Evolutionary conservation across 306 rosid genomes (phyloP).

Genomic region (Rosa chinensis): DNA sequence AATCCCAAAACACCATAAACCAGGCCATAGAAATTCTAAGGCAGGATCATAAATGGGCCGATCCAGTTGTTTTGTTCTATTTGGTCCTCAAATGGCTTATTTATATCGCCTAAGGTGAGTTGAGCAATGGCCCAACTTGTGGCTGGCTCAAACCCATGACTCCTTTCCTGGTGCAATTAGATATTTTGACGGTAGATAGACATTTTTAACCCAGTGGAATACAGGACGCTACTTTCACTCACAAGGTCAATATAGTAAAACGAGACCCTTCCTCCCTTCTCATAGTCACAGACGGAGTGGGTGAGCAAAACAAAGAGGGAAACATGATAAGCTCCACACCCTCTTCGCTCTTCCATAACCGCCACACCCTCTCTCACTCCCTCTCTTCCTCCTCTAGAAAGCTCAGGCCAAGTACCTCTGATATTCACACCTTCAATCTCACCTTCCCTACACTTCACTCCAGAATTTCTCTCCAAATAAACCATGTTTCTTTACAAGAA

Average conservation of each 20-base stretch:
- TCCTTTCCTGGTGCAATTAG: not conserved
- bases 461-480: slow-evolving; percentile 46
- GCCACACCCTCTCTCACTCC: slow-evolving; percentile 29
- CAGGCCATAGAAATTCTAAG: not conserved
- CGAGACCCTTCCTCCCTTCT: not conserved
- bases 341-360: slow-evolving; percentile 53
- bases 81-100: not conserved
- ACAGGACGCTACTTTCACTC: not conserved
- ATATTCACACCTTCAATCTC: slow-evolving; percentile 25
- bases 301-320: slow-evolving; percentile 1
- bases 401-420: slow-evolving; percentile 21
- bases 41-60: not conserved
- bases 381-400: slow-evolving; percentile 30
- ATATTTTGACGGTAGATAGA: not conserved
- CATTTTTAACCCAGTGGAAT: not conserved
- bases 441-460: slow-evolving; percentile 25
- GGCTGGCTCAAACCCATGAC: not conserved
- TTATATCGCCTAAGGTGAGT: not conserved
- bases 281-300: not conserved
- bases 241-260: slow-evolving; percentile 17
- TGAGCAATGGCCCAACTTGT: not conserved
- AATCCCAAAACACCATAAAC: too few relatives aligned
- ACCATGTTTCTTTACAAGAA: slow-evolving; percentile 57
- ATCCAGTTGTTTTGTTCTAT: not conserved
- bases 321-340: slow-evolving; percentile 56